phyloP scores from a whole-genome alignment of 495 filamentous ascomycete species.

The Diplogelasinospora grovesii region DNA sequence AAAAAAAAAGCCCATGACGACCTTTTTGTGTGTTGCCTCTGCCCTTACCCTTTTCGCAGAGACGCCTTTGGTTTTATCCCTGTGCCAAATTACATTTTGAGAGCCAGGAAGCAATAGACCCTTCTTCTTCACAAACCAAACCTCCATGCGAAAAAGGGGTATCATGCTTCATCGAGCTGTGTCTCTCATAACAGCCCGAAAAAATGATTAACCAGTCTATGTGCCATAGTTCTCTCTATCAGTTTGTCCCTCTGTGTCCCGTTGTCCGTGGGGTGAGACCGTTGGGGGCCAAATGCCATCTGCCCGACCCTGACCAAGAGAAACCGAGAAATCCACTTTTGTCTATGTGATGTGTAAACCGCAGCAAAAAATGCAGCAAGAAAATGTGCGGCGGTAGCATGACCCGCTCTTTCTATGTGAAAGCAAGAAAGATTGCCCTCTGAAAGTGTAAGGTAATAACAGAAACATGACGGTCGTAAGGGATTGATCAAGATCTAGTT shows the following conservation, averaged over 20 bases:
- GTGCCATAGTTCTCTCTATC: constrained; percentile 22
- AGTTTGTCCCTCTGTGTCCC: constrained; percentile 21
- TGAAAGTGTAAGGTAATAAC: constrained; percentile 33
- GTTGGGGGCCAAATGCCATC: constrained; percentile 17
- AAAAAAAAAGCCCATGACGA: constrained; percentile 9
- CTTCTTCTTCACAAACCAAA: too few species aligned
- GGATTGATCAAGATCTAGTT: constrained; percentile 26
- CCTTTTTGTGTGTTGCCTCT: not conserved
- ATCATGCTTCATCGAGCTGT: constrained; percentile 30
- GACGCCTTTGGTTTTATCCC: constrained; percentile 18
- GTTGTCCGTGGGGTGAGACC: constrained; percentile 19
- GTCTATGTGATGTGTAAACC: constrained; percentile 45
- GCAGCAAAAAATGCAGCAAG: constrained; percentile 28
- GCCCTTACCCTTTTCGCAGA: constrained; percentile 15
- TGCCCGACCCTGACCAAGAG: constrained; percentile 34
- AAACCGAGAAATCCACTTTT: constrained; percentile 54
- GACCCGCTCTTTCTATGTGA: constrained; percentile 35
- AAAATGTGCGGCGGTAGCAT: constrained; percentile 29
- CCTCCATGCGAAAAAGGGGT: constrained; percentile 37
- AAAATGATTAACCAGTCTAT: constrained; percentile 43
- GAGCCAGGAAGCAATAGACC: constrained; percentile 20
- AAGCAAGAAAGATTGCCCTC: constrained; percentile 37
- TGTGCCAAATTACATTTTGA: constrained; percentile 20
- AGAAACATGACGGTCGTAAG: constrained; percentile 36
- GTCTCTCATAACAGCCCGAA: constrained; percentile 31